Conservation (phyloP, 1,284 basidiomycete genomes). For the Kwoniella shivajii region DNA sequence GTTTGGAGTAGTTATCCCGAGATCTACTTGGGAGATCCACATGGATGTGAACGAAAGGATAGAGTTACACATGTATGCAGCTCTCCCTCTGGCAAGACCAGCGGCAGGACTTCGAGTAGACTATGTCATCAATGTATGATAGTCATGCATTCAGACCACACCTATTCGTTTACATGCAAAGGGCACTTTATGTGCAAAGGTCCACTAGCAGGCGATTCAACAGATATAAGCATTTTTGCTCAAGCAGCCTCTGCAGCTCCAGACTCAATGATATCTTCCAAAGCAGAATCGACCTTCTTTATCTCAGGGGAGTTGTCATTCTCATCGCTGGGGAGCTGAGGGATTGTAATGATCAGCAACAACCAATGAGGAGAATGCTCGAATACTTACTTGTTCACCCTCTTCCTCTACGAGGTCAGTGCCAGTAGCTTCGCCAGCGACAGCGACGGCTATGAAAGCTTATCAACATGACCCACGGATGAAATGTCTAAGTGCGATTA, state of each 20-base stretch:
- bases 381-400: conserved; percentile 26
- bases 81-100: no score
- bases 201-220: no score
- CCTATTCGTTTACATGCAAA: no score
- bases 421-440: conserved; percentile 31
- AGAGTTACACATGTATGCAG: no score
- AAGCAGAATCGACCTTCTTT: conserved; percentile 59
- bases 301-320: conserved; percentile 61
- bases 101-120: no score
- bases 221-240: neutral
- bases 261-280: conserved; percentile 57
- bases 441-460: conserved; percentile 28
- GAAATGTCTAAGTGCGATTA: no score
- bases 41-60: no score
- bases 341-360: neutral
- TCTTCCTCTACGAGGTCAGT: conserved; percentile 29
- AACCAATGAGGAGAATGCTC: neutral
- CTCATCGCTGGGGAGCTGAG: conserved; percentile 57
- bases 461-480: neutral
- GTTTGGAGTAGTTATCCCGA: no score
- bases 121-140: no score
- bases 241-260: conserved; percentile 7
- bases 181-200: no score
- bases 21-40: no score
- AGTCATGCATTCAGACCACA: no score